Conservation (phyloP, 108 stramenopile species). For the Skeletonema grethae region DNA sequence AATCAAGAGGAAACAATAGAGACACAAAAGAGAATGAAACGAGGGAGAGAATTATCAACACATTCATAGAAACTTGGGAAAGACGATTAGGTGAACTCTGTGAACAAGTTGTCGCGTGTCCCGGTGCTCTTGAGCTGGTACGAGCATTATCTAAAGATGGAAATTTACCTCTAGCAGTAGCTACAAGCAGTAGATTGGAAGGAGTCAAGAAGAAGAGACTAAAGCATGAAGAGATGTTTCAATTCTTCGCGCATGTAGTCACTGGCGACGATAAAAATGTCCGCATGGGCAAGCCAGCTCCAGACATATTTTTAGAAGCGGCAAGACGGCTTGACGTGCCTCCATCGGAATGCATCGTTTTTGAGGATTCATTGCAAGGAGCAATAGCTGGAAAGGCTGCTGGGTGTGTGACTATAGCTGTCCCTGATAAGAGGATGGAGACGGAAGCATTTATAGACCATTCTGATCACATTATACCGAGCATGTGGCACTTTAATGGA, state of each 20-base stretch:
- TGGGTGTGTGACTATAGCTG: constrained; percentile 70
- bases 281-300: constrained; percentile 78
- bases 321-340: constrained; percentile 59
- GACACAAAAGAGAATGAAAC: constrained; percentile 9
- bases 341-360: constrained; percentile 77
- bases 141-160: constrained; percentile 27
- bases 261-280: constrained; percentile 75
- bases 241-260: constrained; percentile 59
- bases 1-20: constrained; percentile 4
- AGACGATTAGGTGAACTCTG: constrained; percentile 58
- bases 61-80: constrained; percentile 72
- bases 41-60: constrained; percentile 13
- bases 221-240: constrained; percentile 61
- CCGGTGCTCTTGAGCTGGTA: constrained; percentile 69
- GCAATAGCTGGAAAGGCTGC: constrained; percentile 64
- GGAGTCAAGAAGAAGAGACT: constrained; percentile 63
- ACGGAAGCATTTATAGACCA: constrained; percentile 47
- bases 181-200: constrained; percentile 63
- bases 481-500: constrained; percentile 68
- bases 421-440: constrained; percentile 75
- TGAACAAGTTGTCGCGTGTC: constrained; percentile 58
- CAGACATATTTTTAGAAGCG: constrained; percentile 83
- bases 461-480: constrained; percentile 64
- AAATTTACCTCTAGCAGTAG: constrained; percentile 71
- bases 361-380: constrained; percentile 83